phyloP scores from a whole-genome alignment of 1,284 basidiomycete genomes.

The Amylostereum chailletii region DNA sequence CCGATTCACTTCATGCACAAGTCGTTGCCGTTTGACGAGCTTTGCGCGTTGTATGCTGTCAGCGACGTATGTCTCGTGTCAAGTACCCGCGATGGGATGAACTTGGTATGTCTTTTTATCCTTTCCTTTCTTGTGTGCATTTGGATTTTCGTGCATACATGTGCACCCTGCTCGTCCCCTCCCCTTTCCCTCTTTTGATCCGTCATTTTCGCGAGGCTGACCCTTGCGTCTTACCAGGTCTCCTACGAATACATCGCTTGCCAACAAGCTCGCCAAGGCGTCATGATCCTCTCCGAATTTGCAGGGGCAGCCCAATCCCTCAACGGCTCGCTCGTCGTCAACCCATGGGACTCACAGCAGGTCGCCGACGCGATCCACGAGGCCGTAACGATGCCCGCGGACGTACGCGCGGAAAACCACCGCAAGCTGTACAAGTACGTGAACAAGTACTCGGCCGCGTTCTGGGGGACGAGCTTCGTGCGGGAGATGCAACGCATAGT shows the following conservation, averaged over 20 bases:
- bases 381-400: slow-evolving; percentile 83
- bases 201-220: no score
- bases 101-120: slow-evolving; percentile 58
- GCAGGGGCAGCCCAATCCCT: slow-evolving; percentile 95
- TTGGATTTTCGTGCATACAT: no score
- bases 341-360: slow-evolving; percentile 93
- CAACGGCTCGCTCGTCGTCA: slow-evolving; percentile 90
- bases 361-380: slow-evolving; percentile 95
- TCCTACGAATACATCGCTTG: slow-evolving; percentile 99
- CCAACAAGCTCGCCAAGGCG: slow-evolving; percentile 87
- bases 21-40: slow-evolving; percentile 86
- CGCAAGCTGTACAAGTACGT: slow-evolving; percentile 94
- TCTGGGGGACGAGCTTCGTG: slow-evolving; percentile 90
- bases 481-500: slow-evolving; percentile 51
- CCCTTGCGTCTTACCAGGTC: slow-evolving; percentile 45
- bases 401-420: slow-evolving; percentile 83
- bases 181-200: no score
- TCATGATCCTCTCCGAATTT: slow-evolving; percentile 97
- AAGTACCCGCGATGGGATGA: slow-evolving; percentile 97
- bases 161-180: no score
- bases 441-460: slow-evolving; percentile 87
- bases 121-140: neutral
- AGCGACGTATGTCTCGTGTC: slow-evolving; percentile 96
- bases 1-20: slow-evolving; percentile 99
- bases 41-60: slow-evolving; percentile 93